Percentiles rank a stretch among this genome's conserved stretches.
These are phyloP conservation scores for Colletotrichum sp. DNA, from an alignment of 2,329 filamentous ascomycete species.

Conservation along the genomic window DNA sequence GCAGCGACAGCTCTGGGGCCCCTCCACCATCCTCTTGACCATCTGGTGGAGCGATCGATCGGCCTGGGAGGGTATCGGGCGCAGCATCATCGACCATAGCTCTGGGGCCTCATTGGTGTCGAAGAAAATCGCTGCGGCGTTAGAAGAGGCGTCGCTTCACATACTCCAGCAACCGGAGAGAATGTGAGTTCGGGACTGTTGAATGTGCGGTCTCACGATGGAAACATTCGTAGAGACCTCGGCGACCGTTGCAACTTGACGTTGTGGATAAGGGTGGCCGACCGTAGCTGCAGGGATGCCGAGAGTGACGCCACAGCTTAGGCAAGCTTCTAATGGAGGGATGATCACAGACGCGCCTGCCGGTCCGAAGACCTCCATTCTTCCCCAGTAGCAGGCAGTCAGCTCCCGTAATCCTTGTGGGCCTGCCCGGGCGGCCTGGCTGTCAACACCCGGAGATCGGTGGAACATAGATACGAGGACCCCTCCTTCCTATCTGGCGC, in stretches of 20 bases:
- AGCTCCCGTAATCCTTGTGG: background rate
- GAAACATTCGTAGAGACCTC: background rate
- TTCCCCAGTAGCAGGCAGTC: background rate
- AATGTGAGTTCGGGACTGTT: background rate
- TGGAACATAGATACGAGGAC: slow-evolving; percentile 17
- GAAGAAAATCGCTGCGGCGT: background rate
- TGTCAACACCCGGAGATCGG: background rate
- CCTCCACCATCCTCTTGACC: slow-evolving; percentile 22
- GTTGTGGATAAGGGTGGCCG: slow-evolving; percentile 9
- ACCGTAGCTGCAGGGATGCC: slow-evolving; percentile 16
- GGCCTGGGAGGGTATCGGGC: slow-evolving; percentile 43
- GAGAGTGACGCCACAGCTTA: slow-evolving; percentile 17
- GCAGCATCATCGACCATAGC: slow-evolving; percentile 59
- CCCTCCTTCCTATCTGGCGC: slow-evolving; percentile 7
- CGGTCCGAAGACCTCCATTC: background rate
- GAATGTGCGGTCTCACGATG: background rate
- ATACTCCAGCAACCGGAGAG: slow-evolving; percentile 1
- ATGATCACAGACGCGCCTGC: background rate
- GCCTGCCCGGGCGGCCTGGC: background rate
- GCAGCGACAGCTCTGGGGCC: background rate
- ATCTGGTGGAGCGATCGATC: slow-evolving; percentile 24
- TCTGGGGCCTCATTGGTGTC: slow-evolving; percentile 32
- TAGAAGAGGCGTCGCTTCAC: slow-evolving; percentile 1
- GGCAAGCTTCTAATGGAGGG: background rate
- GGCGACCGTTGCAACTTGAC: slow-evolving; percentile 13